Evolutionary conservation across 164 flowering plant species (phyloP).

Genomic region (Macadamia tetraphylla): DNA sequence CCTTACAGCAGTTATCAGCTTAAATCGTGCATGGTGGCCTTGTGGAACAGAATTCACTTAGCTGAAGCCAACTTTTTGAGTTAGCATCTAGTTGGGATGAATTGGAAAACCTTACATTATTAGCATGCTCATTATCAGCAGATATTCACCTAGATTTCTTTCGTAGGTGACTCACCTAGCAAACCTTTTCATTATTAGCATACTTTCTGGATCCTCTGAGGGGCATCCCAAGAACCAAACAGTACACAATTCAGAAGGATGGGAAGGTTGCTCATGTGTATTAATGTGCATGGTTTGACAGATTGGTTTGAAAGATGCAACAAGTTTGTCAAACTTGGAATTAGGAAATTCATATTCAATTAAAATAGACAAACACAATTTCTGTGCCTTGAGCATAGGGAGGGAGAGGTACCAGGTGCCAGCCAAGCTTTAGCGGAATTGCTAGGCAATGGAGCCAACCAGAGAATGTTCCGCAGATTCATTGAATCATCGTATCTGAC

Average conservation of each 20-base stretch:
- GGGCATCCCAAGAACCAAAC: no score
- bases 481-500: constrained; percentile 65
- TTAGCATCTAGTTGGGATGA: no score
- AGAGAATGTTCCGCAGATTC: constrained; percentile 90
- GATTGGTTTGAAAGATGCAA: neutral
- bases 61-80: no score
- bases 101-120: no score
- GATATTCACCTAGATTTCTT: no score
- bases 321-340: neutral
- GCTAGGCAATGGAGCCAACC: constrained; percentile 95
- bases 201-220: no score
- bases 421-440: constrained; percentile 52
- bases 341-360: neutral
- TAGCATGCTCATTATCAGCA: no score
- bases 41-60: no score
- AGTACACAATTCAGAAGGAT: neutral
- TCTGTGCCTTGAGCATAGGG: neutral
- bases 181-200: no score
- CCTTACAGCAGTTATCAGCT: no score
- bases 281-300: neutral
- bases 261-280: neutral
- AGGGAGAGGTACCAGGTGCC: constrained; percentile 64
- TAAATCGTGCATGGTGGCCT: no score
- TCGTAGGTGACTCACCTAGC: no score
- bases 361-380: neutral